phyloP scores from a whole-genome alignment of 805 yeast species.

The Priceomyces fermenticarens region DNA sequence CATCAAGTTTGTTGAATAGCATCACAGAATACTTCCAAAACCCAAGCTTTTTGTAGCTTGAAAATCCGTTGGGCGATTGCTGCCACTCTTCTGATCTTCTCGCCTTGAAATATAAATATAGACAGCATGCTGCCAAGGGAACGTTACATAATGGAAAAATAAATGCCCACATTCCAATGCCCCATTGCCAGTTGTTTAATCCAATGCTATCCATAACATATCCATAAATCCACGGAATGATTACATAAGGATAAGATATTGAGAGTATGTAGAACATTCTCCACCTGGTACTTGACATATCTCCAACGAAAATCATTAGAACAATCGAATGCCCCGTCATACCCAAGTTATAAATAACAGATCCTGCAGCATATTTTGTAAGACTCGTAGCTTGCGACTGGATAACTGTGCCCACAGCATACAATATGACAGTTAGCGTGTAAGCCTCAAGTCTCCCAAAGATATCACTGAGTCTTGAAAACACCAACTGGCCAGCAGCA shows the following conservation, averaged over 20 bases:
- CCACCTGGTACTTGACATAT: slow-evolving; percentile 16
- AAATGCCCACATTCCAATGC: slow-evolving; percentile 20
- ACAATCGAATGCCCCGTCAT: slow-evolving; percentile 13
- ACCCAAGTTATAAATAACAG: slow-evolving; percentile 20
- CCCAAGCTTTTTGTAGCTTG: slow-evolving; percentile 7
- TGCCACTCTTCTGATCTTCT: slow-evolving; percentile 16
- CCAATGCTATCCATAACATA: slow-evolving; percentile 11
- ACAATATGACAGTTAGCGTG: slow-evolving; percentile 19
- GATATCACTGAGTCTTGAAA: slow-evolving; percentile 24
- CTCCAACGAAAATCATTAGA: slow-evolving; percentile 12
- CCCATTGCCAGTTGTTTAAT: slow-evolving; percentile 12
- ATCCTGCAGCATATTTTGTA: slow-evolving; percentile 24
- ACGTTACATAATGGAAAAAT: slow-evolving; percentile 16
- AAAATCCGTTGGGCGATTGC: slow-evolving; percentile 6
- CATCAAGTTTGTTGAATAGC: slow-evolving; percentile 29
- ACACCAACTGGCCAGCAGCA: slow-evolving; percentile 28
- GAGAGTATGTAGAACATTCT: slow-evolving; percentile 13
- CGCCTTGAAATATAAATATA: slow-evolving; percentile 15
- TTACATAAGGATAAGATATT: slow-evolving; percentile 15
- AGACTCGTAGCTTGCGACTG: slow-evolving; percentile 27
- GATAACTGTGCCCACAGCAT: slow-evolving; percentile 24
- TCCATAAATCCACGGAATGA: slow-evolving; percentile 20
- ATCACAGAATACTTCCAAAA: slow-evolving; percentile 4
- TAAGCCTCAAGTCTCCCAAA: slow-evolving; percentile 29
- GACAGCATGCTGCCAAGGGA: slow-evolving; percentile 13